Percentiles rank a stretch among this genome's conserved stretches.
Evolutionary conservation across 768 basidiomycete species (phyloP).

Genomic region (Boletus subcaerulescens): DNA sequence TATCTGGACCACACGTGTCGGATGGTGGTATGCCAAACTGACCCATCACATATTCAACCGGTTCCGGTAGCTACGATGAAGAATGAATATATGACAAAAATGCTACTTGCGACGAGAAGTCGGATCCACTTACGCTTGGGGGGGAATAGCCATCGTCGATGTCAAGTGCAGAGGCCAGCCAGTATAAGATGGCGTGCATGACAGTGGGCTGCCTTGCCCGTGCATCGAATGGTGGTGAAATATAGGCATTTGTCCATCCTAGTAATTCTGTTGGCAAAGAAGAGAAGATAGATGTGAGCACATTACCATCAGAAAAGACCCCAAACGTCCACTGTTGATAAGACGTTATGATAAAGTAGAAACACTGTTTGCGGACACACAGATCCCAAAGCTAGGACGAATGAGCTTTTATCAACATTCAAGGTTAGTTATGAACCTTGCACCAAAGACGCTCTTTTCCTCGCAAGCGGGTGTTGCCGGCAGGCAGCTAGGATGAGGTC

Average conservation of each 20-base stretch:
- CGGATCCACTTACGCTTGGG: constrained; percentile 18
- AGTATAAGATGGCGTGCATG: constrained; percentile 51
- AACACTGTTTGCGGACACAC: constrained; percentile 46
- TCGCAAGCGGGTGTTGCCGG: constrained; percentile 38
- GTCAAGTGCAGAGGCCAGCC: constrained; percentile 51
- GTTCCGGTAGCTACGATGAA: constrained; percentile 28
- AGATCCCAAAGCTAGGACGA: constrained; percentile 45
- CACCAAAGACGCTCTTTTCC: constrained; percentile 59
- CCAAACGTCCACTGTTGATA: constrained; percentile 64
- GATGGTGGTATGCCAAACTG: constrained; percentile 25
- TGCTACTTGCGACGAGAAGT: neutral
- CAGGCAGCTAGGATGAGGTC: constrained; percentile 23
- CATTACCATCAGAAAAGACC: constrained; percentile 52
- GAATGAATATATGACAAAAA: neutral
- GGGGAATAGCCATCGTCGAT: constrained; percentile 29
- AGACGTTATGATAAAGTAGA: constrained; percentile 57
- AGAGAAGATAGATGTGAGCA: neutral
- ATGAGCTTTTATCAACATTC: constrained; percentile 6
- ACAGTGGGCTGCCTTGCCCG: constrained; percentile 46
- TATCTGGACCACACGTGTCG: constrained; percentile 14
- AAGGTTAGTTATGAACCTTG: constrained; percentile 39
- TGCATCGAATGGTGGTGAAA: constrained; percentile 44
- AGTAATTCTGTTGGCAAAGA: neutral
- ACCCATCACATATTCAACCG: constrained; percentile 30
- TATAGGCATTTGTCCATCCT: constrained; percentile 57